Evolutionary conservation across 768 basidiomycete genomes (phyloP).

Genomic region (Sutorius australiensis): DNA sequence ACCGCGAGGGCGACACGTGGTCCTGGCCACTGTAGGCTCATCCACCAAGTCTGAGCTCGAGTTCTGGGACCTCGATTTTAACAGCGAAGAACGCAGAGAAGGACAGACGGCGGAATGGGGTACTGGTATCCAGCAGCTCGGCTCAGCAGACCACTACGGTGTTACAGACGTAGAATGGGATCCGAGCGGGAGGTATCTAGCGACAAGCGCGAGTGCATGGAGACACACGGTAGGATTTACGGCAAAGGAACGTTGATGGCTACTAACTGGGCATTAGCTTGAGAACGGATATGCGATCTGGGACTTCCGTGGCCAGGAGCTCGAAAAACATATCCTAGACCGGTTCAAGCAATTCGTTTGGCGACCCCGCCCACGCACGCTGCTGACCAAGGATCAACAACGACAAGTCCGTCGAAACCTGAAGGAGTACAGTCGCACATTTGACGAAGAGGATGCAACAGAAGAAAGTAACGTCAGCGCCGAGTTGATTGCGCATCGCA

Average conservation of each 20-base stretch:
- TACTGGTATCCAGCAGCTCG: slow-evolving; percentile 78
- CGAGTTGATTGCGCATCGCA: slow-evolving; percentile 85
- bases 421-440: slow-evolving; percentile 83
- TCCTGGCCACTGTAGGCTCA: slow-evolving; percentile 93
- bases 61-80: slow-evolving; percentile 98
- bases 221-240: slow-evolving; percentile 71
- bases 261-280: slow-evolving; percentile 48
- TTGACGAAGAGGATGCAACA: slow-evolving; percentile 95
- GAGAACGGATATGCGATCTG: slow-evolving; percentile 96
- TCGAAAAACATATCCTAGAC: slow-evolving; percentile 85
- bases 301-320: slow-evolving; percentile 97
- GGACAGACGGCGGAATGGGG: slow-evolving; percentile 69
- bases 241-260: background rate
- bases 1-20: slow-evolving; percentile 91
- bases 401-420: slow-evolving; percentile 83
- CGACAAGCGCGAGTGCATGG: slow-evolving; percentile 94
- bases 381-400: slow-evolving; percentile 86
- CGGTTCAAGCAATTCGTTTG: slow-evolving; percentile 99
- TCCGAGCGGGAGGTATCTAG: slow-evolving; percentile 89
- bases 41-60: slow-evolving; percentile 95
- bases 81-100: slow-evolving; percentile 50
- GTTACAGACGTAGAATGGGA: slow-evolving; percentile 99
- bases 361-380: slow-evolving; percentile 90
- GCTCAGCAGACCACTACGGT: slow-evolving; percentile 90
- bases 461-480: slow-evolving; percentile 94